phyloP scores from a whole-genome alignment of 1,284 basidiomycete species.

The Malassezia yamatoensis region DNA sequence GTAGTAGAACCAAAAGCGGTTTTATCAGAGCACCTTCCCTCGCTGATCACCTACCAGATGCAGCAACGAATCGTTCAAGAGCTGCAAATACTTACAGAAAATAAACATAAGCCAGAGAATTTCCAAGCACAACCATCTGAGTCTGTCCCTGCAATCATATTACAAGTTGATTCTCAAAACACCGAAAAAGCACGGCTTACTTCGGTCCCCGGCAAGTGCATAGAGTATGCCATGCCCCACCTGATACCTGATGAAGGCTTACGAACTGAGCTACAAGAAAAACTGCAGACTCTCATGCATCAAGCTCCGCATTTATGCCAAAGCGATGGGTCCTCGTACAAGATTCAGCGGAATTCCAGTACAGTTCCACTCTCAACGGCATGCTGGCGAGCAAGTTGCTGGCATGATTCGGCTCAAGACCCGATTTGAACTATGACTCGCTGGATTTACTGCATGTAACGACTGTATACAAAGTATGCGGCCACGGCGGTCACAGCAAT shows the following conservation, averaged over 20 bases:
- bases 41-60: constrained; percentile 15
- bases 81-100: constrained; percentile 11
- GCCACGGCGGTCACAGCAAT: constrained; percentile 3
- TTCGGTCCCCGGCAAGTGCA: neutral
- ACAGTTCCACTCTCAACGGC: neutral
- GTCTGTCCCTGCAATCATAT: too few relatives aligned
- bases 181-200: neutral
- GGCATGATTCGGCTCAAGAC: constrained; percentile 7
- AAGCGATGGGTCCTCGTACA: too few relatives aligned
- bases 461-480: constrained; percentile 9
- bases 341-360: too few relatives aligned
- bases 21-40: neutral
- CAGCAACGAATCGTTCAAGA: constrained; percentile 18
- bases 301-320: neutral
- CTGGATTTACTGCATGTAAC: constrained; percentile 3
- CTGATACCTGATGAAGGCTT: neutral
- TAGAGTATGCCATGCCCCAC: neutral
- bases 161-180: too few relatives aligned
- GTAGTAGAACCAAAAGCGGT: constrained; percentile 4
- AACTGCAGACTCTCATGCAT: neutral
- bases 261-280: neutral
- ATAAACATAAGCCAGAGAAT: neutral
- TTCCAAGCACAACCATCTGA: neutral
- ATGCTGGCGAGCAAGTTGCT: constrained; percentile 12
- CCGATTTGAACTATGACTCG: neutral